Conservation (phyloP, 495 filamentous ascomycete species). For the Aspergillus egyptiacus region DNA sequence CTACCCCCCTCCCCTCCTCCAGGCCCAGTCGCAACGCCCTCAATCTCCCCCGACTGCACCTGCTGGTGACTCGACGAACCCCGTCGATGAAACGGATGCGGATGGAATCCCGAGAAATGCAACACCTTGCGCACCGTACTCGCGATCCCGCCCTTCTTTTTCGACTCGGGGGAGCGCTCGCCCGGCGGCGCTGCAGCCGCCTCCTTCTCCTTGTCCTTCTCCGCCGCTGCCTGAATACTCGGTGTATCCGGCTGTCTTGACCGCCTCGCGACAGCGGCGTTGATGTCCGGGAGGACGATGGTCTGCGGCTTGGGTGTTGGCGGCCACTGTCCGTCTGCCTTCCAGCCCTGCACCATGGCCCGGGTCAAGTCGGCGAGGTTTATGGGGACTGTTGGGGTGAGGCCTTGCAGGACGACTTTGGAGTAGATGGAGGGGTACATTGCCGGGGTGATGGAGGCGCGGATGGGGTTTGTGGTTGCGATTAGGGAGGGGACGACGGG, state of each 20-base stretch:
- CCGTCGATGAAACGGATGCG: slow-evolving; percentile 40
- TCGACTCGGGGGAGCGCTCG: slow-evolving; percentile 23
- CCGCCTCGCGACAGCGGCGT: slow-evolving; percentile 22
- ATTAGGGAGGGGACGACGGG: slow-evolving; percentile 62
- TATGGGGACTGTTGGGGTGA: slow-evolving; percentile 78
- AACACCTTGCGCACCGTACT: slow-evolving; percentile 43
- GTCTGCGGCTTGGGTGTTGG: slow-evolving; percentile 54
- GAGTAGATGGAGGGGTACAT: slow-evolving; percentile 81
- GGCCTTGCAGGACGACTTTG: slow-evolving; percentile 71
- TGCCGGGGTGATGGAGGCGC: slow-evolving; percentile 61
- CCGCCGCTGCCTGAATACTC: slow-evolving; percentile 6
- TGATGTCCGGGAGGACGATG: slow-evolving; percentile 32
- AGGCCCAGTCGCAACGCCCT: background rate
- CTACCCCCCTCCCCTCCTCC: background rate
- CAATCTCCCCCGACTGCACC: slow-evolving; percentile 4
- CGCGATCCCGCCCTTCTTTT: slow-evolving; percentile 35
- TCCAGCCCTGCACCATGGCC: slow-evolving; percentile 88
- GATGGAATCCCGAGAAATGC: slow-evolving; percentile 31
- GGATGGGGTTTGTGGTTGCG: slow-evolving; percentile 61
- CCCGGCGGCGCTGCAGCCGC: slow-evolving; percentile 1
- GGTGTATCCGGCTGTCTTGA: slow-evolving; percentile 12
- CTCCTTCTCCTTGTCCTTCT: slow-evolving; percentile 8
- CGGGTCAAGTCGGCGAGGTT: slow-evolving; percentile 75
- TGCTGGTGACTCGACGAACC: slow-evolving; percentile 29
- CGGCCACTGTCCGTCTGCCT: slow-evolving; percentile 91